These are phyloP conservation scores for Saccharum hybrid DNA, from an alignment of 202 grass and related monocot species.

Conservation along the genomic window DNA sequence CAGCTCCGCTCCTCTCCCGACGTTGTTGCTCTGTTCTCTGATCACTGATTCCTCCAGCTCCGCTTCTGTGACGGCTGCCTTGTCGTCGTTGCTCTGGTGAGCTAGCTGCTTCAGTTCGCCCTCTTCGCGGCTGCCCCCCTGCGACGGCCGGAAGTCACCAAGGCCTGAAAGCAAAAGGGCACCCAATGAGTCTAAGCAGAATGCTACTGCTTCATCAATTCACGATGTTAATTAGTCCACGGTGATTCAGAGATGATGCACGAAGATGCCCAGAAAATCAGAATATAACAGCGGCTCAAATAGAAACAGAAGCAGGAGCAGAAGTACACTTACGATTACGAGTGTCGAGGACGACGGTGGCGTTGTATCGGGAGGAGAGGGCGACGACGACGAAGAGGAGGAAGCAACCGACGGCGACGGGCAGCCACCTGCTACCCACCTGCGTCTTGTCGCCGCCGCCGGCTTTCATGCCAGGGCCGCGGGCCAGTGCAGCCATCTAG, in stretches of 20 bases:
- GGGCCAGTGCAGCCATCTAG: neutral
- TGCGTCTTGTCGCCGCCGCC: constrained; percentile 3
- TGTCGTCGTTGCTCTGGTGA: neutral
- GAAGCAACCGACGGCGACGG: constrained; percentile 72
- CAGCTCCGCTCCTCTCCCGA: neutral
- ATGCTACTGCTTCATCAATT: neutral
- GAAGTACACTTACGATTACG: neutral
- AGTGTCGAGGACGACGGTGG: constrained; percentile 38
- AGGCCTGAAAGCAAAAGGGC: neutral
- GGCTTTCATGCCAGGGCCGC: constrained; percentile 46
- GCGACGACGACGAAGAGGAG: constrained; percentile 65
- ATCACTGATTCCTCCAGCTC: constrained; percentile 25
- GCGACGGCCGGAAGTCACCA: constrained; percentile 21
- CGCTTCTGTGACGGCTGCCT: neutral
- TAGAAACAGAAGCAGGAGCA: neutral
- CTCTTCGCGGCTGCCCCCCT: neutral
- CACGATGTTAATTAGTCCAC: too few species aligned
- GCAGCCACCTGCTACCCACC: constrained; percentile 37
- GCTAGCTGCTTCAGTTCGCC: neutral
- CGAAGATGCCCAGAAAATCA: neutral
- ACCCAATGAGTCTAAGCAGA: neutral
- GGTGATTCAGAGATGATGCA: neutral
- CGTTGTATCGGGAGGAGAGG: constrained; percentile 56
- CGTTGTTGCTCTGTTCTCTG: constrained; percentile 20
- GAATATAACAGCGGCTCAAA: too few species aligned